These are phyloP conservation scores for Cucumis variabilis DNA, from an alignment of 331 rosid species.

Conservation along the genomic window DNA sequence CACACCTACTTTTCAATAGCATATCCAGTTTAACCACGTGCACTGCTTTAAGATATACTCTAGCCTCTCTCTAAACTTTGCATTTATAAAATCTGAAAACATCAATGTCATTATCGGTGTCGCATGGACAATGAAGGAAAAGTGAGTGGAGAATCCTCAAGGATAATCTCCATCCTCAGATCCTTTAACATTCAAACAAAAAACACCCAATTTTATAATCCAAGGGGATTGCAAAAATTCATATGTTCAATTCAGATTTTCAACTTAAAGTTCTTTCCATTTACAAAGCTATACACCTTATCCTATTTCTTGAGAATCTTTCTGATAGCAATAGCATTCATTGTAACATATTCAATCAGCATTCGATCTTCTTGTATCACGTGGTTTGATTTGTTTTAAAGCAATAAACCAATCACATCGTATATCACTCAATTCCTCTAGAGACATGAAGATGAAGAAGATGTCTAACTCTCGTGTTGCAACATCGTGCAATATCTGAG, in stretches of 20 bases:
- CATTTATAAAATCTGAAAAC: too few species aligned
- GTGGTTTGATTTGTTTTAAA: slow-evolving; percentile 60
- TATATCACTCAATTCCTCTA: slow-evolving; percentile 73
- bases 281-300: slow-evolving; percentile 81
- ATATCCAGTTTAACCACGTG: too few species aligned
- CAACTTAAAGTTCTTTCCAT: slow-evolving; percentile 76
- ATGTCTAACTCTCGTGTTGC: slow-evolving; percentile 71
- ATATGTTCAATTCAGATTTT: slow-evolving; percentile 75
- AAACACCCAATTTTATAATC: slow-evolving; percentile 93
- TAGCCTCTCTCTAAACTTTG: too few species aligned
- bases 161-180: slow-evolving; percentile 46
- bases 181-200: slow-evolving; percentile 68
- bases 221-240: slow-evolving; percentile 92
- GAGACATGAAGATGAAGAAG: slow-evolving; percentile 85
- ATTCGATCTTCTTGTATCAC: slow-evolving; percentile 72
- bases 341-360: slow-evolving; percentile 77
- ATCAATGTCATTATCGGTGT: slow-evolving; percentile 61
- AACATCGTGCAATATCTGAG: slow-evolving; percentile 70
- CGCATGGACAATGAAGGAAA: slow-evolving; percentile 59
- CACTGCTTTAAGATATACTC: too few species aligned
- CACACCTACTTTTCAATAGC: too few species aligned
- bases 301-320: slow-evolving; percentile 95
- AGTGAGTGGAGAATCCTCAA: slow-evolving; percentile 54
- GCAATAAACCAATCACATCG: slow-evolving; percentile 58
- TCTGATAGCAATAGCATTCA: slow-evolving; percentile 84